phyloP scores from a whole-genome alignment of 306 rosid species.

The Crotalaria pallida region DNA sequence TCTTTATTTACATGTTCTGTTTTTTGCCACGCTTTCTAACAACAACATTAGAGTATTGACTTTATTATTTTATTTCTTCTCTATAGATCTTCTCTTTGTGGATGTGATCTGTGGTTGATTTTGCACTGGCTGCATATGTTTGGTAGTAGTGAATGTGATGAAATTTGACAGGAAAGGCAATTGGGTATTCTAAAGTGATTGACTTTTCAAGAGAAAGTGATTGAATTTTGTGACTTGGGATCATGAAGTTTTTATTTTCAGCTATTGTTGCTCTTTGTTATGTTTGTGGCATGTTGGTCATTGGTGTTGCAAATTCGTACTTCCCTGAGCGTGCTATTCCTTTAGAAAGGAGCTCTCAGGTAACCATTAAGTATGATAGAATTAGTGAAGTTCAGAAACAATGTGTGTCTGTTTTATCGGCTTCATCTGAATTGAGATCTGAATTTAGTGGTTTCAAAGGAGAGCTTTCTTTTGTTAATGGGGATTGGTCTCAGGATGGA shows the following conservation, averaged over 20 bases:
- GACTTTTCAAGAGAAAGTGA: neutral
- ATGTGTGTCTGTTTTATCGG: constrained; percentile 56
- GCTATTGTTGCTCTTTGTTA: constrained; percentile 36
- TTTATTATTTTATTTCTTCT: neutral
- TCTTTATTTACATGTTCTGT: neutral
- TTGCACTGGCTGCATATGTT: neutral
- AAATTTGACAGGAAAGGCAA: neutral
- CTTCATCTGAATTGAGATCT: constrained; percentile 61
- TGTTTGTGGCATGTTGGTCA: constrained; percentile 37
- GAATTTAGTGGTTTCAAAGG: constrained; percentile 41
- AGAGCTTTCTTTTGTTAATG: constrained; percentile 61
- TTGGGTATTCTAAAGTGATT: constrained; percentile 7
- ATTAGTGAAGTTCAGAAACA: constrained; percentile 61
- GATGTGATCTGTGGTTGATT: constrained; percentile 16
- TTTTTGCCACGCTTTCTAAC: neutral
- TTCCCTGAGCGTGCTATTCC: constrained; percentile 32
- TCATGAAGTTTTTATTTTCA: constrained; percentile 48
- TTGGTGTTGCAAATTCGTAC: constrained; percentile 36
- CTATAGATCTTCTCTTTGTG: neutral
- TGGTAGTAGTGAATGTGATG: constrained; percentile 12
- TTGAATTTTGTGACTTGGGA: constrained; percentile 16
- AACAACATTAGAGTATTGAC: neutral
- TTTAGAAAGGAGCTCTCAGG: constrained; percentile 25
- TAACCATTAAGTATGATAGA: constrained; percentile 51
- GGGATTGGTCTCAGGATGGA: constrained; percentile 75